Evolutionary conservation across 2,329 filamentous ascomycete genomes (phyloP), one percentile per base, ranked within the genome.

Genomic region (Fusarium sp.): DNA sequence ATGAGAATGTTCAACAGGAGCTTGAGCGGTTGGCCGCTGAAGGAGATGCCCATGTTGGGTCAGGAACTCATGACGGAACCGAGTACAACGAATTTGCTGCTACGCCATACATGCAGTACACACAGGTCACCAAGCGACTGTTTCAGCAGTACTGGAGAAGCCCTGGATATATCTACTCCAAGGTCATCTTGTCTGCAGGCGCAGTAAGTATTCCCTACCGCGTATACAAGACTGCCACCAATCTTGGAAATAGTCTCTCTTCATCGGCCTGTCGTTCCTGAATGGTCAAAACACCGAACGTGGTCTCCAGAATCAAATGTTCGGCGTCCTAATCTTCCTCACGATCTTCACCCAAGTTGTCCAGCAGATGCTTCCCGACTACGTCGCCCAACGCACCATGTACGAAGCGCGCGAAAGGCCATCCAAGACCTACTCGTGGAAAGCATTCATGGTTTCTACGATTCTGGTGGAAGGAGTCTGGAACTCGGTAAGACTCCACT

Each of bases 381-480:
- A 94, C 73, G 89, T 93, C 48, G 87, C 88, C 1, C 91, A 93
- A 75, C 88, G 92, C 36, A 86, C 90, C 20, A 83, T 94, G 14
- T 94, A 94, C 77, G 92, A 94, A 81, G 88, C 89, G 10, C 89
- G 90, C 38, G 91, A 93, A 77, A 85, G 90, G 1, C 91, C 91
- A 0, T 90, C 89, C 11, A 92, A 92, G 77, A 85, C 90, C 0
- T 93, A 93, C 80, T 89, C 88, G 26, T 93, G 91, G 91, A 87
- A 89, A 62, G 87, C 89, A 1, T 93, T 93, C 79, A 88, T 93
- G 81, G 80, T 91, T 42, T 86, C 89, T 57, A 91, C 91, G 2
- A 78, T 81, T 52, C 72, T 90, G 14, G 90, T 93, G 55, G 92
- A 94, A 79, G 82, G 93, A 2, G 90, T 89, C 0, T 94, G 90